Percentiles rank a stretch among this genome's conserved stretches.
These are phyloP conservation scores for Thymus quinquecostatus DNA, from an alignment of 257 asterid genomes.

Conservation along the genomic window DNA sequence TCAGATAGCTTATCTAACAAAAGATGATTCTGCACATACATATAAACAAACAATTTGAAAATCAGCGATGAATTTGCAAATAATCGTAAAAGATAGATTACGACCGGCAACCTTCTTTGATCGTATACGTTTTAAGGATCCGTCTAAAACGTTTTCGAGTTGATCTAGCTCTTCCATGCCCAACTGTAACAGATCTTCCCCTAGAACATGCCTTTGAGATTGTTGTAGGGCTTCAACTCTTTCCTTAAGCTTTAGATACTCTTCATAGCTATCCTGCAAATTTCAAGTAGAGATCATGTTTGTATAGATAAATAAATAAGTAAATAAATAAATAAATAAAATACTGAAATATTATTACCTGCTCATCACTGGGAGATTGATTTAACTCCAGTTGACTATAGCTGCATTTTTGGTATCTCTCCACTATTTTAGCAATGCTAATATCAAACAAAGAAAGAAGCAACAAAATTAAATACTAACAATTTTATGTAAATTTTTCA, in stretches of 20 bases:
- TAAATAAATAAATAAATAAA: no score
- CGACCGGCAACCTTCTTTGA: constrained; percentile 43
- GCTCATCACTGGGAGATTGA: constrained; percentile 44
- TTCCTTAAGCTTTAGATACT: constrained; percentile 64
- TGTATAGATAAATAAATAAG: no score
- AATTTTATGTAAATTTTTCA: no score
- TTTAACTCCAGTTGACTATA: constrained; percentile 44
- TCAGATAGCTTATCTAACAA: constrained; percentile 35
- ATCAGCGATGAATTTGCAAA: no score
- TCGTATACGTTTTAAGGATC: constrained; percentile 56
- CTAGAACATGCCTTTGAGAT: constrained; percentile 72
- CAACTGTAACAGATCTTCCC: constrained; percentile 63
- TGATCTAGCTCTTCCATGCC: constrained; percentile 58
- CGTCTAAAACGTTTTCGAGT: constrained; percentile 60
- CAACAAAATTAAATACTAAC: neutral
- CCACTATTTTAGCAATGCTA: constrained; percentile 47
- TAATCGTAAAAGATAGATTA: neutral
- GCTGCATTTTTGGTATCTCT: constrained; percentile 59
- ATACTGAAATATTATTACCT: constrained; percentile 37
- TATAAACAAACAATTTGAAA: no score
- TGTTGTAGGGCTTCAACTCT: constrained; percentile 61
- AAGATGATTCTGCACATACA: constrained; percentile 29
- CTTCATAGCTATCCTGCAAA: constrained; percentile 53
- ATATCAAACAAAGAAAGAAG: constrained; percentile 23
- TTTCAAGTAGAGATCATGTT: constrained; percentile 16